These are phyloP conservation scores for Acanthamoeba sp. DNA, from an alignment of 208 protist species.

Conservation along the genomic window DNA sequence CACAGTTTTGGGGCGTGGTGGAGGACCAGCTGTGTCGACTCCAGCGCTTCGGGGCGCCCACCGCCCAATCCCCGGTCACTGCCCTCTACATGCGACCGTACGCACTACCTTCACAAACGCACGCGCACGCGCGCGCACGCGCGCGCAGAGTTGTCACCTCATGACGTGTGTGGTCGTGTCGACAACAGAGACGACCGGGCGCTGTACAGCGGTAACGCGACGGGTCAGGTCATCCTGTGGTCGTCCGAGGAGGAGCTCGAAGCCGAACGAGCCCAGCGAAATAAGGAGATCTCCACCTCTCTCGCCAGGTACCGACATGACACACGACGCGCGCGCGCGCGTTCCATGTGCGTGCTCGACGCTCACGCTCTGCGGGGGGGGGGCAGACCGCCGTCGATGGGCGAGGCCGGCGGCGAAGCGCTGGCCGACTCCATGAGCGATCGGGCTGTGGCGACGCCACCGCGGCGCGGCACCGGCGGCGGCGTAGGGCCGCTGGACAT, in stretches of 20 bases:
- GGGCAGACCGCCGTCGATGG: conserved; percentile 22
- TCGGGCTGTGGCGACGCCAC: not conserved
- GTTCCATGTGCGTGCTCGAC: not conserved
- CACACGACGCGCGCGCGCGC: not conserved
- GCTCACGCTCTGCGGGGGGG: not conserved
- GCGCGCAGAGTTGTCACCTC: no score
- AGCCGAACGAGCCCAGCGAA: conserved; percentile 25
- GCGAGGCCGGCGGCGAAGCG: not conserved
- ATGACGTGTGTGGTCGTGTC: not conserved
- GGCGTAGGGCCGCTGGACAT: not conserved
- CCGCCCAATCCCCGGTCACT: conserved; percentile 26
- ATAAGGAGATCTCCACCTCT: conserved; percentile 43
- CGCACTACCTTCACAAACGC: not conserved
- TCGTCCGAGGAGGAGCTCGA: conserved; percentile 34
- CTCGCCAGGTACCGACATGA: not conserved
- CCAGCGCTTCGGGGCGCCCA: conserved; percentile 37
- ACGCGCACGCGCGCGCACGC: no score
- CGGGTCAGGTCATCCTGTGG: conserved; percentile 51
- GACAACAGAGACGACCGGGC: conserved; percentile 11
- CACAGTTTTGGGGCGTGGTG: conserved; percentile 21
- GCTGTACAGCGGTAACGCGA: conserved; percentile 65
- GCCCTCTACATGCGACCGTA: conserved; percentile 59
- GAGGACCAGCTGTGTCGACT: conserved; percentile 53
- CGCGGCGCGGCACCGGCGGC: not conserved
- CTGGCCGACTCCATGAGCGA: not conserved